Evolutionary conservation across 352 stramenopile genomes (phyloP).

Genomic region (Globisporangium cystogenes): DNA sequence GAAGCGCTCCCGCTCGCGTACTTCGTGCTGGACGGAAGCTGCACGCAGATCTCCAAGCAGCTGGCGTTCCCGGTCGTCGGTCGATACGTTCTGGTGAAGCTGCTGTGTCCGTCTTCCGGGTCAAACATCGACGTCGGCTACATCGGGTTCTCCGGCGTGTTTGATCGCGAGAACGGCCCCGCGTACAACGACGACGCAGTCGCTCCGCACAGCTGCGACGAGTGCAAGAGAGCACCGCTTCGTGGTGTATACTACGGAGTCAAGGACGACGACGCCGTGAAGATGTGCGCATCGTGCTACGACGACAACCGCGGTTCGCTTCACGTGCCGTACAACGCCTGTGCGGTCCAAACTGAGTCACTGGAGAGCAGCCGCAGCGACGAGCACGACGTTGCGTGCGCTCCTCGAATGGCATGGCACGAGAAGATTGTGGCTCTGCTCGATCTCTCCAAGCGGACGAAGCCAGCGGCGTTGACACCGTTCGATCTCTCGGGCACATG

Average conservation of each 20-base stretch:
- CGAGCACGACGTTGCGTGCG: conserved; percentile 34
- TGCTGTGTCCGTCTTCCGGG: conserved; percentile 53
- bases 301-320: conserved; percentile 69
- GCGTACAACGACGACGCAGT: conserved; percentile 53
- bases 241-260: conserved; percentile 54
- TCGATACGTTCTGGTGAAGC: conserved; percentile 77
- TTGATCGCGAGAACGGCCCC: conserved; percentile 79
- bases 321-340: conserved; percentile 42
- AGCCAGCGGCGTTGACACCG: conserved; percentile 4
- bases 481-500: neutral
- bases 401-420: conserved; percentile 39
- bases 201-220: conserved; percentile 45
- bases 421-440: conserved; percentile 42
- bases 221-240: conserved; percentile 42
- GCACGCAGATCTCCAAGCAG: conserved; percentile 72
- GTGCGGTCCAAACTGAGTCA: conserved; percentile 25
- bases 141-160: conserved; percentile 71
- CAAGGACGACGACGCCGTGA: conserved; percentile 48
- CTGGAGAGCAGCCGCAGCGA: conserved; percentile 26
- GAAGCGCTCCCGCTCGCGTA: conserved; percentile 68
- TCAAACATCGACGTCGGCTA: conserved; percentile 85
- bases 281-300: conserved; percentile 71
- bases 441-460: conserved; percentile 29
- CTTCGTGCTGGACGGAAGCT: conserved; percentile 74
- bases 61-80: conserved; percentile 59